A percentile compares a stretch with the other conserved stretches of the same genome.
Evolutionary conservation across 2,329 filamentous ascomycete species (phyloP).

Genomic region (Hymenoscyphus fraxineus): DNA sequence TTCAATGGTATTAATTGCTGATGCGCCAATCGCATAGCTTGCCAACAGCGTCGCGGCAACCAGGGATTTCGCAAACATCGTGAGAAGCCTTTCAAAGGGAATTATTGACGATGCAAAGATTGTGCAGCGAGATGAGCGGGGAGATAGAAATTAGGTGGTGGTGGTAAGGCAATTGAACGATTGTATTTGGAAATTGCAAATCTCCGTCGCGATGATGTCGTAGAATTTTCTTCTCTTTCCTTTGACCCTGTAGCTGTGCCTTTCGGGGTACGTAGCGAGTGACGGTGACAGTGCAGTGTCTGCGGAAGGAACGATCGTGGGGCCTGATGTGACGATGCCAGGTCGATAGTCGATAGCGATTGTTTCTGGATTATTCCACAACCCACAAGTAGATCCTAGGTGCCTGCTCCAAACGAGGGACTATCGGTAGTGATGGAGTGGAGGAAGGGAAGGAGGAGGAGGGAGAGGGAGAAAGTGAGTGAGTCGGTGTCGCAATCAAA

Average conservation of each 20-base stretch:
- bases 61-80: constrained; percentile 28
- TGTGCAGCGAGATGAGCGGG: not conserved
- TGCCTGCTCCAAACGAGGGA: not conserved
- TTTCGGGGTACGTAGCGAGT: not conserved
- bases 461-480: not conserved
- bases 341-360: not conserved
- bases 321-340: not conserved
- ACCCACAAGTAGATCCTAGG: not conserved
- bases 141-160: not conserved
- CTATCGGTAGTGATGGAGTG: not conserved
- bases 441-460: not conserved
- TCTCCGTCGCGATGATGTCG: not conserved
- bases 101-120: not conserved
- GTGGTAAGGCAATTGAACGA: not conserved
- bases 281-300: not conserved
- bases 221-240: not conserved
- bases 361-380: not conserved
- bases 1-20: constrained; percentile 44
- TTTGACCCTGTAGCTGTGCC: not conserved
- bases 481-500: not conserved
- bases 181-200: not conserved
- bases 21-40: constrained; percentile 30
- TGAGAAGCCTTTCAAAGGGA: not conserved
- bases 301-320: constrained; percentile 3
- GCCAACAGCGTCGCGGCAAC: constrained; percentile 26